Evolutionary conservation across 2,329 filamentous ascomycete genomes (phyloP), one percentile per base, ranked within the genome.

Genomic region (Phaeoacremonium minimum): DNA sequence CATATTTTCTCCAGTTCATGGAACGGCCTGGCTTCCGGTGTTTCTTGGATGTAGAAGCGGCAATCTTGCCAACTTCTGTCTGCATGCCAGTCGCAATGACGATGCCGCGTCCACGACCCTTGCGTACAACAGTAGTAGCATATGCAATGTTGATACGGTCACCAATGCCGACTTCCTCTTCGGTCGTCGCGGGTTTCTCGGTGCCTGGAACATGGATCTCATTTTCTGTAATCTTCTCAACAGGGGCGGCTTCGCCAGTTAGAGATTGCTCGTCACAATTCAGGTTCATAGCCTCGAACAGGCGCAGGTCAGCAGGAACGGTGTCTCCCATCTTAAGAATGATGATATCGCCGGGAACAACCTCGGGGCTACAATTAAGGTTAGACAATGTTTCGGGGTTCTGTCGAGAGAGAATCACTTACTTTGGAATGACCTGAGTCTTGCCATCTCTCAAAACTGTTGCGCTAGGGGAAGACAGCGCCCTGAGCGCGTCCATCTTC

Each of bases 211-310:
- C 54, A 6, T 49, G 36, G 16, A 75, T 69, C 41, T 64, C 59
- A 48, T 69, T 68, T 15, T 75, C 68, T 15, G 72, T 64, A 30
- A 74, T 69, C 64, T 89, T 85, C 54, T 80, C 77, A 17, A 85
- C 81, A 6, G 84, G 81, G 13, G 85, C 67, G 4, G 85, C 85
- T 58, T 90, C 85, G 51, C 85, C 85, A 6, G 85, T 89, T 30
- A 89, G 72, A 33, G 85, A 78, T 31, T 83, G 81, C 58, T 89
- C 85, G 48, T 95, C 87, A 51, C 84, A 87, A 43, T 80, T 79
- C 31, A 89, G 71, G 56, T 93, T 91, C 75, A 90, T 85, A 41
- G 74, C 76, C 50, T 87, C 81, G 46, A 85, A 73, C 15, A 83
- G 59, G 37, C 83, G 78, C 28, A 88, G 57, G 51, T 89, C 85